phyloP scores from a whole-genome alignment of 2,329 filamentous ascomycete species.

The Xylariomycetidae sp. region DNA sequence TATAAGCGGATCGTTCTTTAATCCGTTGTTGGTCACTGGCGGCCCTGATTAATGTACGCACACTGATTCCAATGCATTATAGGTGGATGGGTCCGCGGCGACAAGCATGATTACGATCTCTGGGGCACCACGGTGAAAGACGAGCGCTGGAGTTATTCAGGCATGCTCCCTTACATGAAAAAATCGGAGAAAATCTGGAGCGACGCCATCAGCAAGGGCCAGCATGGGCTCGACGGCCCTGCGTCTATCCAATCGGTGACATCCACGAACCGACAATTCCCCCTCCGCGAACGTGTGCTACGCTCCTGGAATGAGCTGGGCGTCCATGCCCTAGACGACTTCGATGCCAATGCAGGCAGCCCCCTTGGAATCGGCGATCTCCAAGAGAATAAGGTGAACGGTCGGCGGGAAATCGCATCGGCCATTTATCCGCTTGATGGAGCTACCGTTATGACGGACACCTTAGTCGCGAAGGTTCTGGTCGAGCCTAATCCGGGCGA shows the following conservation, averaged over 20 bases:
- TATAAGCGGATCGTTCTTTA: no score
- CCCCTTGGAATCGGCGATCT: constrained; percentile 19
- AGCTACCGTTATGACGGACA: constrained; percentile 8
- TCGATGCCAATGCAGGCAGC: constrained; percentile 15
- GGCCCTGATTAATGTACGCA: no score
- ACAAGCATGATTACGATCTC: constrained; percentile 34
- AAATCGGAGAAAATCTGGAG: constrained; percentile 25
- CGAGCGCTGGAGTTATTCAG: constrained; percentile 32
- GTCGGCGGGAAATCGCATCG: constrained; percentile 11
- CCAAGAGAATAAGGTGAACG: constrained; percentile 10
- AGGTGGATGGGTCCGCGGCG: constrained; percentile 34
- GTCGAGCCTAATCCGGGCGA: constrained; percentile 2
- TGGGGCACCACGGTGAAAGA: constrained; percentile 34
- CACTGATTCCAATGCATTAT: no score
- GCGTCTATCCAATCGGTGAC: constrained; percentile 16
- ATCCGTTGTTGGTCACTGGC: no score
- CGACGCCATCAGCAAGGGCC: constrained; percentile 6
- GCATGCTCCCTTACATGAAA: constrained; percentile 35
- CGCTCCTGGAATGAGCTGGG: constrained; percentile 29
- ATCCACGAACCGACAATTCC: constrained; percentile 26
- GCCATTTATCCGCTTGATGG: constrained; percentile 6
- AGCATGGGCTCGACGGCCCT: constrained; percentile 23
- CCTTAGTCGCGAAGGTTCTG: constrained; percentile 9
- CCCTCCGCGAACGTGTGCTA: constrained; percentile 23
- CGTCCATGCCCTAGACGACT: constrained; percentile 9